Conservation (phyloP, 2,329 filamentous ascomycete genomes). For the Beauveria sp. region DNA sequence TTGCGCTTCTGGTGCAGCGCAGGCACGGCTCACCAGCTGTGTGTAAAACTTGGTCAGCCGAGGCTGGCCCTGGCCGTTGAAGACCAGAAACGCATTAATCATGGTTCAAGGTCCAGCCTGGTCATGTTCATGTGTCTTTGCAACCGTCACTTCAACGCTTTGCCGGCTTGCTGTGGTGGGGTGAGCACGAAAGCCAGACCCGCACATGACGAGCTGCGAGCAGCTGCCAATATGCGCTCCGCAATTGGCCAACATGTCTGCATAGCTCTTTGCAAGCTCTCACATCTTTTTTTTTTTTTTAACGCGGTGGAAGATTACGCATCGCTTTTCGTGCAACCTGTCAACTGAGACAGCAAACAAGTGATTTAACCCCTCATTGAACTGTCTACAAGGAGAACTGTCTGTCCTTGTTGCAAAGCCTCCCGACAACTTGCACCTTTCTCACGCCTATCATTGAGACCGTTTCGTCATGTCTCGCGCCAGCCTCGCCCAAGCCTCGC, state of each 20-base stretch:
- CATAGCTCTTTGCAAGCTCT: background rate
- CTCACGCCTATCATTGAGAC: background rate
- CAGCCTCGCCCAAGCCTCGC: constrained; percentile 29
- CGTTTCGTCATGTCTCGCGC: constrained; percentile 23
- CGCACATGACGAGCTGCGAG: constrained; percentile 10
- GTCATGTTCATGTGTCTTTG: background rate
- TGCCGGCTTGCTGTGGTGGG: background rate
- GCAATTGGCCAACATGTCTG: constrained; percentile 3
- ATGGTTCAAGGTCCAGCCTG: constrained; percentile 42
- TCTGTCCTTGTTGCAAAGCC: background rate
- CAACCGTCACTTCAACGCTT: background rate
- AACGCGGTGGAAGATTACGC: background rate
- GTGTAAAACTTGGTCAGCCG: constrained; percentile 98
- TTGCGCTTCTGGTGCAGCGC: background rate
- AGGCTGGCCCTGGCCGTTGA: constrained; percentile 96
- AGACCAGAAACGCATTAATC: constrained; percentile 98
- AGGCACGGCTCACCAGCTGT: constrained; percentile 58
- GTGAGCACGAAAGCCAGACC: background rate
- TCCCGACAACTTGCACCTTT: background rate
- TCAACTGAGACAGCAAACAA: background rate
- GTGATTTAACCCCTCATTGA: background rate
- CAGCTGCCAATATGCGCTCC: constrained; percentile 5
- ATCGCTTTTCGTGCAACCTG: background rate
- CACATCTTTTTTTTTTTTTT: background rate
- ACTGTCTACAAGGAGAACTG: background rate